Conservation (phyloP, 805 yeast species). For the Jamesozyma jinghongensis region DNA sequence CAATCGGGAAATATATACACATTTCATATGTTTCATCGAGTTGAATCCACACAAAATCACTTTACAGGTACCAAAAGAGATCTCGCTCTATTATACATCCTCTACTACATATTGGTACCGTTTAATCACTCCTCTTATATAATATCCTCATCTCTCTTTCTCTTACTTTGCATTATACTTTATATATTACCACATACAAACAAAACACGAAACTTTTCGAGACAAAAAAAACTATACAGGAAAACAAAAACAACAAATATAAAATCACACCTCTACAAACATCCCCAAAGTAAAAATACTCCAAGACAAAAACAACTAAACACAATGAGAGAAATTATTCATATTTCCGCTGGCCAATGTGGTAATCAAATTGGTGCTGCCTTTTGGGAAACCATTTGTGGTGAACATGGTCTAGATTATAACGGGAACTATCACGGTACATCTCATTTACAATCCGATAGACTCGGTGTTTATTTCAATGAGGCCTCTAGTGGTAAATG, state of each 20-base stretch:
- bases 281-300: not conserved
- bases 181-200: not conserved
- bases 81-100: too few species aligned
- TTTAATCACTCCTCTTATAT: too few species aligned
- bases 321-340: conserved; percentile 50
- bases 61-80: too few species aligned
- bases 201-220: not conserved
- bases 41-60: too few species aligned
- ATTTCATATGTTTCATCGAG: too few species aligned
- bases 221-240: not conserved
- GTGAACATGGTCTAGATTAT: conserved; percentile 73
- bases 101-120: too few species aligned
- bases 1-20: too few species aligned
- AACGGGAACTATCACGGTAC: conserved; percentile 64
- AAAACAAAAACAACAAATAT: not conserved
- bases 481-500: conserved; percentile 83
- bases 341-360: conserved; percentile 96
- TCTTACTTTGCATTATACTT: too few species aligned
- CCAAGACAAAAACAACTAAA: not conserved
- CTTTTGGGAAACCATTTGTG: conserved; percentile 87
- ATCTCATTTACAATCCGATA: conserved; percentile 43
- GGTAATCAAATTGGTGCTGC: conserved; percentile 98
- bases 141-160: too few species aligned
- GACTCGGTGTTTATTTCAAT: conserved; percentile 76
- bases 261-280: not conserved